Evolutionary conservation across 1,284 basidiomycete genomes (phyloP).

Genomic region (Cryptococcus sp.): DNA sequence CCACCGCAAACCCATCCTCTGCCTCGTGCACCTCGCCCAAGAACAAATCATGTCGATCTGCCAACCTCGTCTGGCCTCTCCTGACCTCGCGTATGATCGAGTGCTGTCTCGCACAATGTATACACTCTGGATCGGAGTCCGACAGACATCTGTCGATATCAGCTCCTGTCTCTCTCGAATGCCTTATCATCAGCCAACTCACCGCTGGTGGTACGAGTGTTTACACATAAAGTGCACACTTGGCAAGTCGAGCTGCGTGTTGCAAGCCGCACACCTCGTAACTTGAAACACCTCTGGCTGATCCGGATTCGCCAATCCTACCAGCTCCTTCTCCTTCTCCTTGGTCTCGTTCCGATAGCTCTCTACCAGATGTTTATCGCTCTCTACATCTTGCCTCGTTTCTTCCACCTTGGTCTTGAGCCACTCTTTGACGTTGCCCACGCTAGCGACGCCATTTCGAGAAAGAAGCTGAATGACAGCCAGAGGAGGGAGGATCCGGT

Average conservation of each 20-base stretch:
- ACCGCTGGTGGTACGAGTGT: slow-evolving; percentile 94
- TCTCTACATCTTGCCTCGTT: slow-evolving; percentile 74
- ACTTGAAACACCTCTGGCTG: slow-evolving; percentile 87
- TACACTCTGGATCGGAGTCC: slow-evolving; percentile 83
- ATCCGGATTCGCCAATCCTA: slow-evolving; percentile 67
- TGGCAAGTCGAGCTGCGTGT: slow-evolving; percentile 82
- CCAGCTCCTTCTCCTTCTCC: slow-evolving; percentile 74
- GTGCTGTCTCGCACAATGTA: slow-evolving; percentile 76
- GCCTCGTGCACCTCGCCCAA: slow-evolving; percentile 74
- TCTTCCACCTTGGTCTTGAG: slow-evolving; percentile 69
- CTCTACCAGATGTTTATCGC: slow-evolving; percentile 77
- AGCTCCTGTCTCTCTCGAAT: neutral
- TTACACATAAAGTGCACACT: slow-evolving; percentile 97
- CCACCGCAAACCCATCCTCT: slow-evolving; percentile 73
- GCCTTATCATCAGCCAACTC: too few species aligned
- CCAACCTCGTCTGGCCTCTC: slow-evolving; percentile 71
- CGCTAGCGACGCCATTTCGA: slow-evolving; percentile 76
- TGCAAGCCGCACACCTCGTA: slow-evolving; percentile 81
- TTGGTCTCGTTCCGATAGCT: slow-evolving; percentile 82
- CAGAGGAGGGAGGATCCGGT: slow-evolving; percentile 77
- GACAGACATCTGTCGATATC: slow-evolving; percentile 60
- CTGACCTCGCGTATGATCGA: slow-evolving; percentile 83
- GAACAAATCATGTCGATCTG: slow-evolving; percentile 84
- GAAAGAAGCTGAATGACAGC: slow-evolving; percentile 83
- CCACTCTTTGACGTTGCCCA: slow-evolving; percentile 87